Evolutionary conservation across 2,329 filamentous ascomycete species (phyloP).

Genomic region (Xylaria sp.): DNA sequence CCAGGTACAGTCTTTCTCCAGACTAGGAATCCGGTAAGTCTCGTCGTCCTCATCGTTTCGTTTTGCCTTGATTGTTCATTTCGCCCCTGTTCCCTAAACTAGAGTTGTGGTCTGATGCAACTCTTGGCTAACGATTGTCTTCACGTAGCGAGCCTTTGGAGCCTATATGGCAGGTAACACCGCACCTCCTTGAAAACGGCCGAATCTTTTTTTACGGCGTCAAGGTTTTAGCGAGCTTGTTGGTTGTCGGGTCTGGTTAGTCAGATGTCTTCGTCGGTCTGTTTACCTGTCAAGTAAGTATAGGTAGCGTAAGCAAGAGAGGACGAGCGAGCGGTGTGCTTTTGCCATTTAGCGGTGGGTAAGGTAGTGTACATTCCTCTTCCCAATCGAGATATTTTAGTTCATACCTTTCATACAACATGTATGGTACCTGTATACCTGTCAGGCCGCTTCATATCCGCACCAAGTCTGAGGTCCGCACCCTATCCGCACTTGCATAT

Average conservation of each 20-base stretch:
- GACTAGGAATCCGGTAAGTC: constrained; percentile 81
- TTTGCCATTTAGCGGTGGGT: constrained; percentile 19
- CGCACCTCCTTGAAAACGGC: constrained; percentile 44
- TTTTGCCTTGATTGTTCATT: not conserved
- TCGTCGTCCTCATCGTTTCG: not conserved
- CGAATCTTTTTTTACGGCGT: not conserved
- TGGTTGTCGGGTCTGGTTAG: constrained; percentile 1
- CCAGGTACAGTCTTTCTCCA: constrained; percentile 94
- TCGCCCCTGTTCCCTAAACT: not conserved
- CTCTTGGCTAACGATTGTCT: constrained; percentile 29
- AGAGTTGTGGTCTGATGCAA: not conserved
- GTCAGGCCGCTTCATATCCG: constrained; percentile 19
- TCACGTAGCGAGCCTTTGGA: constrained; percentile 59
- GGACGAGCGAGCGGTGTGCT: constrained; percentile 21
- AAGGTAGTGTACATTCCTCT: constrained; percentile 25
- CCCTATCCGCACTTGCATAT: constrained; percentile 22
- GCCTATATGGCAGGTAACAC: constrained; percentile 63
- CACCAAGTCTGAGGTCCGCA: constrained; percentile 12
- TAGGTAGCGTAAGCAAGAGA: constrained; percentile 25
- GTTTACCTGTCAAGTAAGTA: constrained; percentile 11
- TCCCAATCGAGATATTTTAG: constrained; percentile 25
- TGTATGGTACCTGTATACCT: not conserved
- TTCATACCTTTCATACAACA: constrained; percentile 2
- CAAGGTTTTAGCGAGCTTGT: constrained; percentile 9
- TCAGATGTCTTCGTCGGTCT: constrained; percentile 1